Percentiles rank a stretch among this genome's conserved stretches.
Evolutionary conservation across 495 filamentous ascomycete genomes (phyloP).

Genomic region (Usnea hakonensis): DNA sequence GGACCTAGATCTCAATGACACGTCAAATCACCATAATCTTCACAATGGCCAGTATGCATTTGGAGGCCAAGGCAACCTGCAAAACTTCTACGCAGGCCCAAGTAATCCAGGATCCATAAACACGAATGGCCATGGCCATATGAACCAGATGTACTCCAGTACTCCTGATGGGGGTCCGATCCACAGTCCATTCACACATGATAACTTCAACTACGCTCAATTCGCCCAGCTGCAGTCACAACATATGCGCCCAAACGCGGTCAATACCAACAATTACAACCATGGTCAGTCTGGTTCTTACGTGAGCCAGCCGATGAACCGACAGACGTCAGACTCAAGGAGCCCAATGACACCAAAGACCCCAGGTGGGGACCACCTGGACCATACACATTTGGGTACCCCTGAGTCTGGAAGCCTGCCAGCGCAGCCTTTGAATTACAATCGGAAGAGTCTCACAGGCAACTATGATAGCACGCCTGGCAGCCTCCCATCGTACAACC

Average conservation of each 20-base stretch:
- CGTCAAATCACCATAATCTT: constrained; percentile 20
- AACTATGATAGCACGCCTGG: constrained; percentile 78
- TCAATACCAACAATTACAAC: constrained; percentile 47
- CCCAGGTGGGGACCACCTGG: constrained; percentile 49
- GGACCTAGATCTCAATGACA: constrained; percentile 43
- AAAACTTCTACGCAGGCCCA: constrained; percentile 43
- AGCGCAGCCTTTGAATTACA: constrained; percentile 60
- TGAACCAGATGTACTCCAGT: constrained; percentile 70
- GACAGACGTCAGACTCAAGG: constrained; percentile 59
- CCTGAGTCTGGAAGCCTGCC: constrained; percentile 62
- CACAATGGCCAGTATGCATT: constrained; percentile 19
- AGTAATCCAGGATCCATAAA: constrained; percentile 36
- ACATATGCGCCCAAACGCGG: constrained; percentile 40
- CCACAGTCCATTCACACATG: constrained; percentile 73
- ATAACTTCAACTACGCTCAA: constrained; percentile 63
- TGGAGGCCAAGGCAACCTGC: constrained; percentile 28
- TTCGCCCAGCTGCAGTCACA: constrained; percentile 56
- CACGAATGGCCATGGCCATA: constrained; percentile 46
- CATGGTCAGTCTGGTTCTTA: constrained; percentile 49
- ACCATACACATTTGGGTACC: constrained; percentile 50
- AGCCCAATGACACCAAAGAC: constrained; percentile 79
- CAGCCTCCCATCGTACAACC: constrained; percentile 57
- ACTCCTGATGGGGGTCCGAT: constrained; percentile 84
- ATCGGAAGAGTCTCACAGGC: constrained; percentile 68
- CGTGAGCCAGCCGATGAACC: constrained; percentile 54